Conservation (phyloP, 768 basidiomycete species). For the Tephrocybe sp. region DNA sequence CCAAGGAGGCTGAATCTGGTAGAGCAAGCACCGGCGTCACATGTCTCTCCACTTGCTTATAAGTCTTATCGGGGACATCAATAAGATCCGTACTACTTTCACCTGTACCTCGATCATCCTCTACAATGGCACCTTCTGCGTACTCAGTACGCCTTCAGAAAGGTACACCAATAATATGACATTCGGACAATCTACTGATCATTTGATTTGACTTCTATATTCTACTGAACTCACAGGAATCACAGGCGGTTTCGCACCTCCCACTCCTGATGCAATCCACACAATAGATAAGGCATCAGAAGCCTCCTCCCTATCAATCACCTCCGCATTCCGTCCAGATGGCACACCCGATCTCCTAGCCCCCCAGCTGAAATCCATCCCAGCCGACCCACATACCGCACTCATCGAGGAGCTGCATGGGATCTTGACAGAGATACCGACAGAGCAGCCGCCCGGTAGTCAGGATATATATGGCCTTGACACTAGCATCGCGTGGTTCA, state of each 20-base stretch:
- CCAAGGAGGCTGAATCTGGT: too few species aligned
- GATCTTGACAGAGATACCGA: conserved; percentile 60
- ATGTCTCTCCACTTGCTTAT: too few species aligned
- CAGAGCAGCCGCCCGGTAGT: conserved; percentile 51
- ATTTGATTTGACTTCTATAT: not conserved
- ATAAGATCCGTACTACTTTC: not conserved
- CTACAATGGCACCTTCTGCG: conserved; percentile 41
- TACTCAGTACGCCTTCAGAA: conserved; percentile 61
- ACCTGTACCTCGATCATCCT: not conserved
- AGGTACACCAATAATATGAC: conserved; percentile 33
- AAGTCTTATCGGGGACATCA: too few species aligned
- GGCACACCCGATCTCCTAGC: conserved; percentile 41
- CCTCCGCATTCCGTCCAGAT: conserved; percentile 42
- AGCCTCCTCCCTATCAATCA: conserved; percentile 38
- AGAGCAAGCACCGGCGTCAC: too few species aligned
- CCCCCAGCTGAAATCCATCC: conserved; percentile 37
- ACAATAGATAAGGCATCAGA: conserved; percentile 40
- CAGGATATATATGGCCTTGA: conserved; percentile 74
- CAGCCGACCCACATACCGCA: conserved; percentile 24
- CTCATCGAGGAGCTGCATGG: conserved; percentile 56
- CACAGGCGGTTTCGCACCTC: conserved; percentile 70
- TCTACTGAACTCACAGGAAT: conserved; percentile 50
- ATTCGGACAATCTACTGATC: not conserved
- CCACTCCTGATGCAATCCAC: conserved; percentile 55
- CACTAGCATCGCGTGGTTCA: conserved; percentile 60